These are phyloP conservation scores for Ganoderma resinaceum DNA, from an alignment of 1,284 basidiomycete genomes.

Conservation along the genomic window DNA sequence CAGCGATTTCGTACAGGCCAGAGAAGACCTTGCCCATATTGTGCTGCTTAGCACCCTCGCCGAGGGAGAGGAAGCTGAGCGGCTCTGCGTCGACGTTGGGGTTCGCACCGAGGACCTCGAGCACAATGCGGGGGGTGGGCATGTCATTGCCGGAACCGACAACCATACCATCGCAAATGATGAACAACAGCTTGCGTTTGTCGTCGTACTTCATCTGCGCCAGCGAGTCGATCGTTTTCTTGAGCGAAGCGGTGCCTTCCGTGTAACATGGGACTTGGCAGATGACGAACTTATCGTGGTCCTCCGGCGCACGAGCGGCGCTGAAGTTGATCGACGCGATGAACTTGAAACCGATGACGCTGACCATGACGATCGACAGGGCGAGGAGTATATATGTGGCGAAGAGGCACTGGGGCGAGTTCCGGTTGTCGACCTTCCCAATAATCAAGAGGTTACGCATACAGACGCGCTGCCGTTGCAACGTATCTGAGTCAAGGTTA, in stretches of 20 bases:
- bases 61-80: constrained; percentile 91
- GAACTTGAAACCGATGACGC: constrained; percentile 98
- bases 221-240: constrained; percentile 93
- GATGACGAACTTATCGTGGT: constrained; percentile 98
- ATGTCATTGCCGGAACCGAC: constrained; percentile 95
- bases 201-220: constrained; percentile 97
- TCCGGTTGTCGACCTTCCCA: constrained; percentile 92
- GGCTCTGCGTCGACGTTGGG: constrained; percentile 95
- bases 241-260: constrained; percentile 89
- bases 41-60: constrained; percentile 95
- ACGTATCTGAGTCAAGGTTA: constrained; percentile 67
- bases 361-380: constrained; percentile 92
- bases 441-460: constrained; percentile 93
- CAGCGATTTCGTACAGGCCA: constrained; percentile 92
- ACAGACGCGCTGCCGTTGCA: constrained; percentile 85
- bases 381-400: constrained; percentile 92
- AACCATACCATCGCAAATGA: constrained; percentile 99
- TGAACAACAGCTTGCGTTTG: constrained; percentile 93
- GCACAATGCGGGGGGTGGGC: constrained; percentile 91
- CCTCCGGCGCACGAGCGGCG: constrained; percentile 85
- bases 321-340: constrained; percentile 93
- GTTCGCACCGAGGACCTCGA: constrained; percentile 96
- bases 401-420: constrained; percentile 92
- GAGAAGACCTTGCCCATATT: constrained; percentile 99
- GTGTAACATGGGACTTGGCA: constrained; percentile 99